A percentile compares a stretch with the other conserved stretches of the same genome.
phyloP scores from a whole-genome alignment of 164 flowering plant species.

The Annona squamosa region DNA sequence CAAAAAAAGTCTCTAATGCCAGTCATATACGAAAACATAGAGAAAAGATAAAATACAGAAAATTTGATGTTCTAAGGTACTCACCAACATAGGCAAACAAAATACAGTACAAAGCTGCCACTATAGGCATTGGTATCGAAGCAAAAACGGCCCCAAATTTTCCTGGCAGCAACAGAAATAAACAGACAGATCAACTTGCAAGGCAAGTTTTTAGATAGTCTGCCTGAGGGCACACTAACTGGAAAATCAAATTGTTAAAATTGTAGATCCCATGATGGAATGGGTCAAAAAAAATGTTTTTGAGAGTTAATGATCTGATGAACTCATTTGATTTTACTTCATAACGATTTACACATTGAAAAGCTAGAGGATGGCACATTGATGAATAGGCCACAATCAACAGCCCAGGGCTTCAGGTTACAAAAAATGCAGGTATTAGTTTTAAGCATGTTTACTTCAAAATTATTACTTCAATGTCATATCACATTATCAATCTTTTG shows the following conservation, averaged over 20 bases:
- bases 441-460: background rate
- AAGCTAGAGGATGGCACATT: background rate
- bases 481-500: background rate
- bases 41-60: background rate
- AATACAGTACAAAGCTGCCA: constrained; percentile 42
- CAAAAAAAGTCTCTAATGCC: background rate
- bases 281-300: background rate
- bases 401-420: background rate
- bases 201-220: background rate
- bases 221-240: background rate
- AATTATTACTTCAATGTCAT: background rate
- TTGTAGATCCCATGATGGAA: background rate
- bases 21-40: background rate
- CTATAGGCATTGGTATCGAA: constrained; percentile 23
- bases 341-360: background rate
- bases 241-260: background rate
- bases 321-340: background rate
- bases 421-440: background rate
- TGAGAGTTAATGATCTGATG: background rate
- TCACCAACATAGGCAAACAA: constrained; percentile 54
- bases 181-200: background rate
- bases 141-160: constrained; percentile 28
- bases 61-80: constrained; percentile 10
- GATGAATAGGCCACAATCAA: background rate
- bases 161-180: constrained; percentile 11